Evolutionary conservation across 805 yeast species (phyloP).

Genomic region (Diddensiella santjacobensis): DNA sequence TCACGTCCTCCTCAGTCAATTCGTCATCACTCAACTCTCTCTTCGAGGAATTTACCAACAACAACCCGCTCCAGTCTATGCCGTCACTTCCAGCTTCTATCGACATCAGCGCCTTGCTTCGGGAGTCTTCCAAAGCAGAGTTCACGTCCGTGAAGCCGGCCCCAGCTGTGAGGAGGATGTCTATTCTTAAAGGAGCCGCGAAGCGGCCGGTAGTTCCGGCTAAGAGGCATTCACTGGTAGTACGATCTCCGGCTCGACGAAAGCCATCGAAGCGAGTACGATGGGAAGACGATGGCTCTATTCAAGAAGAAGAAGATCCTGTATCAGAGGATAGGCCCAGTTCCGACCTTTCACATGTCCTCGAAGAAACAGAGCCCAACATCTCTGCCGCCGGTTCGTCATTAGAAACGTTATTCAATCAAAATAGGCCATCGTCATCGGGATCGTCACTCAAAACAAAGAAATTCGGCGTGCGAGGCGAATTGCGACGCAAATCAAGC

Average conservation of each 20-base stretch:
- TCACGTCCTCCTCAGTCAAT: not conserved
- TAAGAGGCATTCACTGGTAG: slow-evolving; percentile 11
- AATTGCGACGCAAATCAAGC: slow-evolving; percentile 12
- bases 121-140: not conserved
- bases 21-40: not conserved
- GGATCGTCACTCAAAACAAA: too few relatives aligned
- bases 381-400: too few relatives aligned
- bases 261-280: slow-evolving; percentile 25
- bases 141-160: not conserved
- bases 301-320: not conserved
- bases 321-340: too few relatives aligned
- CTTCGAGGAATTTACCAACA: not conserved
- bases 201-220: not conserved
- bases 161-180: slow-evolving; percentile 1
- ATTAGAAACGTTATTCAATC: not conserved
- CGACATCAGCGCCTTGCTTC: not conserved
- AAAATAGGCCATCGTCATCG: not conserved
- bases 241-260: slow-evolving; percentile 14
- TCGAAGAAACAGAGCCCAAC: too few relatives aligned
- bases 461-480: slow-evolving; percentile 18
- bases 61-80: not conserved
- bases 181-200: slow-evolving; percentile 4
- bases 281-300: slow-evolving; percentile 24
- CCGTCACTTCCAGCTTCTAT: not conserved
- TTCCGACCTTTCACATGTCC: too few relatives aligned